Base-by-base conservation (phyloP, 345 rosid species). In the Turnera subulata region DNA sequence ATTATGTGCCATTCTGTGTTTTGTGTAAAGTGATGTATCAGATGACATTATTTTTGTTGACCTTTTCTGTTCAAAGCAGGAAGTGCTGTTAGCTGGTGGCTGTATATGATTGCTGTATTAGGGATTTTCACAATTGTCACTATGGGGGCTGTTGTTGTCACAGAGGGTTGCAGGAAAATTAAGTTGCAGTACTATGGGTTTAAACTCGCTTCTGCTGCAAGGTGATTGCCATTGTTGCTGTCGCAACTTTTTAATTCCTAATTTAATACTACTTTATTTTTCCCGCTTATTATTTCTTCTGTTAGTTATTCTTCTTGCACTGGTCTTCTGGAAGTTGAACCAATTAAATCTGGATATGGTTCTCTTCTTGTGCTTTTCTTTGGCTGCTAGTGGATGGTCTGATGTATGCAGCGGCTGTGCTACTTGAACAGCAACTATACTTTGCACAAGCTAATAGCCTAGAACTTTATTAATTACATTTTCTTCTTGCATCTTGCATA, bases 111-210 rank as follows among this genome's bases (percentile, higher is more conserved):
- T 49, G 89, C 77, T 4, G 71, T 88, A 62, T 51, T 89, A 63
- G 91, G 88, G 58, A 63, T 81, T 72, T 92, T 86, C 66, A 84
- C 86, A 11, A 23, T 83, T 12, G 93, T 92, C 56, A 89, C 98
- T 24, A 89, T 92, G 98, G 81, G 85, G 83, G 98, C 98, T 29
- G 93, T 86, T 63, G 80, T 92, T 56, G 88, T 92, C 42, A 89
- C 98, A 13, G 95, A 89, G 76, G 96, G 98, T 65, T 89, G 93
- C 84, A 80, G 98, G 81, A 92, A 92, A 76, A 79, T 92, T 63
- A 92, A 92, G 73, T 75, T 92, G 68, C 96, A 84, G 69, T 92
- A 86, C 56, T 89, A 92, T 76, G 96, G 98, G 54, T 88, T 92
- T 62, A 92, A 89, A 72, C 89, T 89, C 52, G 98, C 98, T 54